Evolutionary conservation across 495 filamentous ascomycete species (phyloP).

Genomic region (Aspergillus bertholletiae): DNA sequence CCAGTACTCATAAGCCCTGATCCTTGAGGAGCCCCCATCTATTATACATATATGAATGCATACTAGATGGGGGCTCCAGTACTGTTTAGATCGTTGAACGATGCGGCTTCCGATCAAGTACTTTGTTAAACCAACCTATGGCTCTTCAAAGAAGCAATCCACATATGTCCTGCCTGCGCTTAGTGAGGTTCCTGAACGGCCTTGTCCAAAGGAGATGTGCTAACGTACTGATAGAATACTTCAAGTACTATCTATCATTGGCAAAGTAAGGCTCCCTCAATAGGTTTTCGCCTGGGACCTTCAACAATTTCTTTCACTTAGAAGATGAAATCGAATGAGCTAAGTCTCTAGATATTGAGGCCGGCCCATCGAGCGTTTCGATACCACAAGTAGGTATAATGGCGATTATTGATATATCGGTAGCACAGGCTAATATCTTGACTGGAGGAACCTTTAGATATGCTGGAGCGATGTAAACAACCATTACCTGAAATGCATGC

Average conservation of each 20-base stretch:
- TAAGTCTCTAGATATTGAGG: neutral
- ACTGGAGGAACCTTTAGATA: too few relatives aligned
- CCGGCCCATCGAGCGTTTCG: neutral
- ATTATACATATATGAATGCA: too few relatives aligned
- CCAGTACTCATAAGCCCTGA: neutral
- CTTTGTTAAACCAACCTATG: too few relatives aligned
- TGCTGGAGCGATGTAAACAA: too few relatives aligned
- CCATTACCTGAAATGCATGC: conserved; percentile 2
- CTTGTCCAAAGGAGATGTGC: too few relatives aligned
- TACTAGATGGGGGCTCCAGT: too few relatives aligned
- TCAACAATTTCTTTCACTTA: neutral
- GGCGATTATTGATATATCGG: neutral
- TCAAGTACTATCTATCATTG: neutral
- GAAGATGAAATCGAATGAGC: neutral
- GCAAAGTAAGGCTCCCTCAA: neutral
- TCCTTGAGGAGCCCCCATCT: neutral
- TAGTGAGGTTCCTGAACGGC: too few relatives aligned
- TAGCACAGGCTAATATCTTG: conserved; percentile 3
- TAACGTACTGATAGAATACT: too few relatives aligned
- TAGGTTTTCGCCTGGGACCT: neutral
- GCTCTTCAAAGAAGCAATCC: too few relatives aligned
- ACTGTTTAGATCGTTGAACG: too few relatives aligned
- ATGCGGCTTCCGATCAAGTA: too few relatives aligned
- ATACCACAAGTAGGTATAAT: neutral
- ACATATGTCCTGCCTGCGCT: too few relatives aligned